Percentiles rank a stretch among this genome's conserved stretches.
phyloP scores from a whole-genome alignment of 257 asterid species.

The Apocynum venetum region DNA sequence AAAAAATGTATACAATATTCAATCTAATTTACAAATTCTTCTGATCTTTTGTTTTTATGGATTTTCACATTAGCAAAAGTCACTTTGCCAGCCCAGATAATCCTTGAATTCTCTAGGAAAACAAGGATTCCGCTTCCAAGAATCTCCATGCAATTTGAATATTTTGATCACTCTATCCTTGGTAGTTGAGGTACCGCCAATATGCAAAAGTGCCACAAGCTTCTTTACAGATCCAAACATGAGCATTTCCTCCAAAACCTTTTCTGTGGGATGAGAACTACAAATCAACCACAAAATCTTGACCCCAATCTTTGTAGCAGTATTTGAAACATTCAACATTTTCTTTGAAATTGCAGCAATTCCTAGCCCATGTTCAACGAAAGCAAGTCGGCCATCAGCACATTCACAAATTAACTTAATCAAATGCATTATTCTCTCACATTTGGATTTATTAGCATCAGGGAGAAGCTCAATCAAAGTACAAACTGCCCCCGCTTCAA shows the following conservation, averaged over 20 bases:
- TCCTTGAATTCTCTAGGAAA: constrained; percentile 53
- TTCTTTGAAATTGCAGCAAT: constrained; percentile 68
- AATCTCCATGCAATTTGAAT: constrained; percentile 57
- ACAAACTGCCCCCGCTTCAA: constrained; percentile 71
- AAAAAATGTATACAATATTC: no score
- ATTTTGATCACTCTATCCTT: constrained; percentile 57
- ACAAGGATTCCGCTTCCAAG: constrained; percentile 79
- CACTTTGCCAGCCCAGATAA: constrained; percentile 49
- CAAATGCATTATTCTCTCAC: constrained; percentile 59
- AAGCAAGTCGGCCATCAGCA: constrained; percentile 76
- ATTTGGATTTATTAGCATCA: constrained; percentile 49
- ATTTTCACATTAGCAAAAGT: constrained; percentile 6
- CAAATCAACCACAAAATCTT: constrained; percentile 66
- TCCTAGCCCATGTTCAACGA: constrained; percentile 69
- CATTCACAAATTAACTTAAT: constrained; percentile 64
- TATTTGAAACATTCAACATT: constrained; percentile 45
- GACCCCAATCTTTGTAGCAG: constrained; percentile 53
- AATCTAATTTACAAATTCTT: neutral
- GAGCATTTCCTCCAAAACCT: constrained; percentile 77
- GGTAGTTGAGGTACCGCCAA: constrained; percentile 40
- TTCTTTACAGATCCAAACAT: constrained; percentile 60
- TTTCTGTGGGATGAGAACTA: constrained; percentile 55
- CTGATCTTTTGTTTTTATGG: neutral
- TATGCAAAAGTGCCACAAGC: constrained; percentile 57
- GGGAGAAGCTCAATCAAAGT: constrained; percentile 73